Evolutionary conservation across 2,329 filamentous ascomycete genomes (phyloP), one percentile per base, ranked within the genome.

Genomic region (Meredithiella fracta): DNA sequence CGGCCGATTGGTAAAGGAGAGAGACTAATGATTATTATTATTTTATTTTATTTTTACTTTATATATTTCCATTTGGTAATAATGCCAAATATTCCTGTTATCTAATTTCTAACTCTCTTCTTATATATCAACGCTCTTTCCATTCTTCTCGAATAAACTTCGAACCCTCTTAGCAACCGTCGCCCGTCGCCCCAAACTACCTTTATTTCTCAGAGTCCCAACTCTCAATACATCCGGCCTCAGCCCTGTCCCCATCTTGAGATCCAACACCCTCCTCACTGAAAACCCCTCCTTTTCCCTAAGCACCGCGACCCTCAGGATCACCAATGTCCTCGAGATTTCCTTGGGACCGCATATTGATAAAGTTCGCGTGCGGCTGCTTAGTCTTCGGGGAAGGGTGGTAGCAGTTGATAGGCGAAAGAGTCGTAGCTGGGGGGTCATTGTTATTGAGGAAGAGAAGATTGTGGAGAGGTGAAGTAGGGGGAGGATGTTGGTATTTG

Each of bases 1-100:
- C 89, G 0, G 89, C 86, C 40, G 90, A 96, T 66, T 97, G 86
- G 84, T 94, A 72, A 61, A 15, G 11, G 23, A 20, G 20, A 5
- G 20, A 34, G n/a, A n/a, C n/a, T 23, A 55, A 20, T 49, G n/a
- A 34, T 49, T 49, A 11, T 25, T n/a, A 11, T 26, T 38, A 47
- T 17, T 14, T 37, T 49, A 26, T 20, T 25, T 26, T 15, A n/a
- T n/a, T n/a, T 23, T 14, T 49, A 4, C 26, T 29, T 29, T 51
- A 17, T 38, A 38, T 38, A n/a, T 38, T 34, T n/a, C n/a, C 20
- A 8, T 53, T 40, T 23, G 14, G 51, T 17, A 25, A 20, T 37
- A 8, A 17, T 40, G 17, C 11, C n/a, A n/a, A n/a, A n/a, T n/a
- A n/a, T n/a, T n/a, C n/a, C n/a, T n/a, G n/a, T n/a, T n/a, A n/a